Evolutionary conservation across 2,329 filamentous ascomycete genomes (phyloP), one percentile per base, ranked within the genome.

Genomic region (Pseudocercospora eumusae): DNA sequence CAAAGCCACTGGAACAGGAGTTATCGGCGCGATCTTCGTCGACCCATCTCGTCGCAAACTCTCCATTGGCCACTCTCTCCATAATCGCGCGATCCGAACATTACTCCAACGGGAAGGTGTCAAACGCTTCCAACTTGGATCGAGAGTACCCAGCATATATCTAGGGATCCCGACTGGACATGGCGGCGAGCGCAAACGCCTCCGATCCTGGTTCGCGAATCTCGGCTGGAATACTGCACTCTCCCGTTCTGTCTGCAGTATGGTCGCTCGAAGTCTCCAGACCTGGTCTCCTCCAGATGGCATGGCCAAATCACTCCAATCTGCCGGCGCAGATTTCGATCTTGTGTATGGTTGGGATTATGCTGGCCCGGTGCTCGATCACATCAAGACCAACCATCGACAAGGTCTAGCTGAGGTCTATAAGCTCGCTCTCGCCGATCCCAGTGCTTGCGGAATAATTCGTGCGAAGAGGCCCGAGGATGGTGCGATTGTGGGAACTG

Each of bases 31-130:
- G 3, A 82, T 98, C n/a, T 89, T 97, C 64, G 93, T 98, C 40
- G 93, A 97, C 68, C 93, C 93, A 0, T 80, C 84, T 3, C 89
- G 96, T 71, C 86, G 93, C 33, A 95, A 93, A 70, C 83, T 96
- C 9, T 96, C 92, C 0, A 95, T 98, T 64, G 93, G 93, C 0
- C 87, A 92, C 67, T 96, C 92, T 0, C 84, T 98, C 1, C 93
- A 97, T 75, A 90, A 91, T 64, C 84, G 93, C 42, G 93, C 93
- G 0, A 85, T 97, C 58, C 87, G 91, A 31, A 88, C 86, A 5
- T 81, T 98, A 1, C 74, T 87, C 2, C 88, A 92, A 69, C 85
- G 86, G 55, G 84, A 86, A 42, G 88, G 87, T 1, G 83, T 96
- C 70, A 90, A 90, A 71, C 88, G 88, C 60, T 85, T 96, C 33